These are phyloP conservation scores for Yamadazyma kitorensis DNA, from an alignment of 805 yeast genomes.

Conservation along the genomic window DNA sequence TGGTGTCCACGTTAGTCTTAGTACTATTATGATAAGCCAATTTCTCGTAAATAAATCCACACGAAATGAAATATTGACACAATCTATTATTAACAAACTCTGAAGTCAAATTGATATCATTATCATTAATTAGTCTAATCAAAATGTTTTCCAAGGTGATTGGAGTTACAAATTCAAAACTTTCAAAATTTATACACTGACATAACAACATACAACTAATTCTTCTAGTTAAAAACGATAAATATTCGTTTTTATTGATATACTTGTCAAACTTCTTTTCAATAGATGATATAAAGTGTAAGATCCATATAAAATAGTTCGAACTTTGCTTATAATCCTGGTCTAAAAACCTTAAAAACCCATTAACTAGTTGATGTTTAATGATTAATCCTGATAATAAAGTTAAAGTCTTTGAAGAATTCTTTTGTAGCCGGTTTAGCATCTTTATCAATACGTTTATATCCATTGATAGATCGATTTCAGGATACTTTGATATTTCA, in stretches of 20 bases:
- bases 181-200: slow-evolving; percentile 15
- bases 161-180: slow-evolving; percentile 7
- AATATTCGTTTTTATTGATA: slow-evolving; percentile 12
- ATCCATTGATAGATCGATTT: slow-evolving; percentile 14
- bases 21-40: slow-evolving; percentile 14
- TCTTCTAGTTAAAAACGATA: slow-evolving; percentile 13
- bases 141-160: slow-evolving; percentile 10
- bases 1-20: too few species aligned
- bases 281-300: slow-evolving; percentile 12
- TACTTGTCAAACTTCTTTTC: slow-evolving; percentile 4
- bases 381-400: slow-evolving; percentile 9
- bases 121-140: slow-evolving; percentile 9
- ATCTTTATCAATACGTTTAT: slow-evolving; percentile 10
- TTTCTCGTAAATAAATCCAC: slow-evolving; percentile 22
- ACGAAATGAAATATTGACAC: slow-evolving; percentile 18
- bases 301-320: slow-evolving; percentile 17
- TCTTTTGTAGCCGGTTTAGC: slow-evolving; percentile 5
- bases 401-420: background rate
- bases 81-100: slow-evolving; percentile 24
- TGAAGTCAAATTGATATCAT: slow-evolving; percentile 8
- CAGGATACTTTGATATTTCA: slow-evolving; percentile 12
- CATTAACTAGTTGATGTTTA: slow-evolving; percentile 18
- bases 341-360: slow-evolving; percentile 14
- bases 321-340: slow-evolving; percentile 17
- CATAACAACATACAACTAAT: slow-evolving; percentile 11